A percentile compares a stretch with the other conserved stretches of the same genome.
These are phyloP conservation scores for Fragaria ananassa DNA, from an alignment of 306 rosid species.

Conservation along the genomic window DNA sequence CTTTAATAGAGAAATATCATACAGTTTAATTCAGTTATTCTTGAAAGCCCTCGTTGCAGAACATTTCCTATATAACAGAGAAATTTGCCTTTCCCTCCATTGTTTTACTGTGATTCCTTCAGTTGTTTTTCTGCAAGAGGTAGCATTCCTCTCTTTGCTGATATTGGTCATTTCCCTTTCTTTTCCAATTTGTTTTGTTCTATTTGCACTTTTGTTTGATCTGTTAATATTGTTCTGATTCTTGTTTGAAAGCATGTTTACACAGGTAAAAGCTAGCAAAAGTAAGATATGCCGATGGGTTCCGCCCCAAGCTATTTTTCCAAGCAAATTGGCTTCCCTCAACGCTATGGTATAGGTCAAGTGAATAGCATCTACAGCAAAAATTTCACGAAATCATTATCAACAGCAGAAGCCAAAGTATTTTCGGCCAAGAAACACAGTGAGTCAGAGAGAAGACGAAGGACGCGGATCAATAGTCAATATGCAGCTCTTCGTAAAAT, in stretches of 20 bases:
- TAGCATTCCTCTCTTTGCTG: background rate
- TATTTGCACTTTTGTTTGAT: background rate
- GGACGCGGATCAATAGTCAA: conserved; percentile 68
- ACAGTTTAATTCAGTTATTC: conserved; percentile 3
- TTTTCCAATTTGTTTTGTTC: background rate
- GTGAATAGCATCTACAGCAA: conserved; percentile 21
- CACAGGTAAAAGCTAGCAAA: background rate
- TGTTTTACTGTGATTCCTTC: background rate
- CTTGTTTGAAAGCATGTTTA: background rate
- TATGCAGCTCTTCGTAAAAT: conserved; percentile 50
- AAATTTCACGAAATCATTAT: conserved; percentile 39
- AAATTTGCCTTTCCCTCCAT: background rate
- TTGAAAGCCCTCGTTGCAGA: background rate
- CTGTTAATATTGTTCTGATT: background rate
- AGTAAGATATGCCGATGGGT: conserved; percentile 50
- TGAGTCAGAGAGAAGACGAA: conserved; percentile 68
- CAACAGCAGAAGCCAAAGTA: conserved; percentile 45
- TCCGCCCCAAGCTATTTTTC: conserved; percentile 26
- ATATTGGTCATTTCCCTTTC: background rate
- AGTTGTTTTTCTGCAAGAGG: conserved; percentile 13
- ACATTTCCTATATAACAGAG: background rate
- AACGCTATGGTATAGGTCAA: conserved; percentile 18
- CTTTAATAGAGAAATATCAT: background rate
- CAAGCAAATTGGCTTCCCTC: background rate
- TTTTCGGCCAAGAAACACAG: conserved; percentile 64